These are phyloP conservation scores for Botrytis pseudocinerea DNA, from an alignment of 2,329 filamentous ascomycete genomes.

Conservation along the genomic window DNA sequence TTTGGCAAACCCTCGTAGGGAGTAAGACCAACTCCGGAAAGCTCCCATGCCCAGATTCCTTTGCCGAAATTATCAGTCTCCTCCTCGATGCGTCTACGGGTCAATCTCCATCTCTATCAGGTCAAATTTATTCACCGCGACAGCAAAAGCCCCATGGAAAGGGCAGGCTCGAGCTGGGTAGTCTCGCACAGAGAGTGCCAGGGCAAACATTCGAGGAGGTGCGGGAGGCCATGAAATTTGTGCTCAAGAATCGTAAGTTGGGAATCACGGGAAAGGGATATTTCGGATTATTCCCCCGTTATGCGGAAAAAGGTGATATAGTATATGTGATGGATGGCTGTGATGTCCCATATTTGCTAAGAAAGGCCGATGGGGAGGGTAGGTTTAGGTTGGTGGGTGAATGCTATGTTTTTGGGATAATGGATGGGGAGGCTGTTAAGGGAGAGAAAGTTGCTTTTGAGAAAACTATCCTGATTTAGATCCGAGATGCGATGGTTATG, in stretches of 20 bases:
- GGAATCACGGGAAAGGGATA: neutral
- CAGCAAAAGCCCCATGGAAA: neutral
- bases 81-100: neutral
- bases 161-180: neutral
- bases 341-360: neutral
- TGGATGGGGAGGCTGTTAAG: neutral
- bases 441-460: neutral
- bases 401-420: neutral
- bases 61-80: neutral
- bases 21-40: neutral
- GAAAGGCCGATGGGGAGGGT: neutral
- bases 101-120: neutral
- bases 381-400: neutral
- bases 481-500: accelerated
- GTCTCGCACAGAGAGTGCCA: neutral
- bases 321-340: neutral
- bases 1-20: neutral
- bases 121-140: neutral
- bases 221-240: neutral
- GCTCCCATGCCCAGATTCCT: neutral
- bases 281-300: neutral
- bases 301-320: neutral
- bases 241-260: neutral
- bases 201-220: neutral
- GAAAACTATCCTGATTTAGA: neutral